A percentile compares a stretch with the other conserved stretches of the same genome.
phyloP scores from a whole-genome alignment of 225 moss, liverwort and hornwort species.

The Pseudoscleropodium purum region DNA sequence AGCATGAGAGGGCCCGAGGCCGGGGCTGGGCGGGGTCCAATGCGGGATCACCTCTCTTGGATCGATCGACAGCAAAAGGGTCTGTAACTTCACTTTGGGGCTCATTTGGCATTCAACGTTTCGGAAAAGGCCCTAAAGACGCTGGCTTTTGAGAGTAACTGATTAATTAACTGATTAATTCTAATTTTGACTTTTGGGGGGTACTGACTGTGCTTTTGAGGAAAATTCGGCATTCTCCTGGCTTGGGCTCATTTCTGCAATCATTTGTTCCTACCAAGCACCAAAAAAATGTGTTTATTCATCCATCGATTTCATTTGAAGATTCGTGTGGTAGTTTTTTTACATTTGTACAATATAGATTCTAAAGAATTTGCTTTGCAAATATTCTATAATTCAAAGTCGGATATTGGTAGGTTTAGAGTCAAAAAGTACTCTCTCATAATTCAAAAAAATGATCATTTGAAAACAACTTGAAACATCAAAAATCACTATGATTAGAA shows the following conservation, averaged over 20 bases:
- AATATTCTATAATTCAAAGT: neutral
- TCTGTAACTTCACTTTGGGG: neutral
- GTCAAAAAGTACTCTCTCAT: no score
- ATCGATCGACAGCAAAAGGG: neutral
- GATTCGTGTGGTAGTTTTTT: neutral
- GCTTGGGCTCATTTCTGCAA: neutral
- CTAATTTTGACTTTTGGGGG: neutral
- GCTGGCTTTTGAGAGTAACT: neutral
- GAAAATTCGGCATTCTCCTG: neutral
- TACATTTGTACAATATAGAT: neutral
- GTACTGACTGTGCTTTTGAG: neutral
- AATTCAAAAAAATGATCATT: neutral
- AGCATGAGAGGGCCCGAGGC: neutral
- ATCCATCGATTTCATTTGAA: neutral
- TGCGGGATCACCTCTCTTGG: neutral
- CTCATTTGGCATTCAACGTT: neutral
- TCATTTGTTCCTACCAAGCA: no score
- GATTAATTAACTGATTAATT: neutral
- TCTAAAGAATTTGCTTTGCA: neutral
- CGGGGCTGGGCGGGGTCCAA: neutral
- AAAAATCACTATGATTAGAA: no score
- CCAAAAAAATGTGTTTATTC: no score
- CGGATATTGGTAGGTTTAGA: rapidly evolving
- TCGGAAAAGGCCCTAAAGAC: neutral
- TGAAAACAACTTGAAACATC: neutral